Percentiles rank a stretch among this genome's conserved stretches.
phyloP scores from a whole-genome alignment of 2,329 filamentous ascomycete genomes.

The Phialocephala subalpina region DNA sequence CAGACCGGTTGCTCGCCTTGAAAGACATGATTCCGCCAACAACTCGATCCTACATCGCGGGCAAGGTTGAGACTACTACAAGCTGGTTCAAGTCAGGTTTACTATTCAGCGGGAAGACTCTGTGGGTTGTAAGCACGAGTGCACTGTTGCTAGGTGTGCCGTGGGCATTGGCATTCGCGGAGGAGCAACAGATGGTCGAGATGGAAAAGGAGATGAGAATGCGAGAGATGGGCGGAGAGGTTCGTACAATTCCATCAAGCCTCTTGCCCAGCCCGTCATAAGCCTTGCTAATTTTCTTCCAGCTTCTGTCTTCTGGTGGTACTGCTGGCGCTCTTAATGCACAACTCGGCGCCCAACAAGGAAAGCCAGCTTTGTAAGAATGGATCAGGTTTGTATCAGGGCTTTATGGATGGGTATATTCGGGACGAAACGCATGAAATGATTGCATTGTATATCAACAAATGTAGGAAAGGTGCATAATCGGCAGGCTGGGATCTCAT shows the following conservation, averaged over 20 bases:
- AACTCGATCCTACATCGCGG: constrained; percentile 72
- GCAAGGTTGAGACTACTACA: constrained; percentile 62
- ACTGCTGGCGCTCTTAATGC: constrained; percentile 38
- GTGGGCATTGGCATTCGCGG: constrained; percentile 89
- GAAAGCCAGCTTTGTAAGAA: constrained; percentile 43
- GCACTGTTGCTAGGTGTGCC: constrained; percentile 91
- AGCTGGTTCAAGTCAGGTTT: constrained; percentile 67
- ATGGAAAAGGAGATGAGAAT: constrained; percentile 98
- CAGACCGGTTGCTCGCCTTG: constrained; percentile 75
- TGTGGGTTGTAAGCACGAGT: constrained; percentile 92
- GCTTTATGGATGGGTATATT: constrained; percentile 4
- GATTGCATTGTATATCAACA: constrained; percentile 40
- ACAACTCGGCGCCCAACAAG: constrained; percentile 39
- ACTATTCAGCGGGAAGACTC: constrained; percentile 80
- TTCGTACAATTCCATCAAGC: constrained; percentile 42
- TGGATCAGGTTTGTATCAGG: constrained; percentile 16
- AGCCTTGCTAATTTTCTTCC: constrained; percentile 24
- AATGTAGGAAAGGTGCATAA: constrained; percentile 35
- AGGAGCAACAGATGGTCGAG: constrained; percentile 96
- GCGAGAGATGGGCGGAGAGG: constrained; percentile 89
- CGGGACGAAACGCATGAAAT: constrained; percentile 24
- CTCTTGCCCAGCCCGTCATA: background rate
- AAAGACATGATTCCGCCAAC: constrained; percentile 80
- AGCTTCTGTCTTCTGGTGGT: constrained; percentile 39
- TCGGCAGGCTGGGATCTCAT: constrained; percentile 32